Evolutionary conservation across 306 rosid species (phyloP).

Genomic region (Astragalus membranaceus): DNA sequence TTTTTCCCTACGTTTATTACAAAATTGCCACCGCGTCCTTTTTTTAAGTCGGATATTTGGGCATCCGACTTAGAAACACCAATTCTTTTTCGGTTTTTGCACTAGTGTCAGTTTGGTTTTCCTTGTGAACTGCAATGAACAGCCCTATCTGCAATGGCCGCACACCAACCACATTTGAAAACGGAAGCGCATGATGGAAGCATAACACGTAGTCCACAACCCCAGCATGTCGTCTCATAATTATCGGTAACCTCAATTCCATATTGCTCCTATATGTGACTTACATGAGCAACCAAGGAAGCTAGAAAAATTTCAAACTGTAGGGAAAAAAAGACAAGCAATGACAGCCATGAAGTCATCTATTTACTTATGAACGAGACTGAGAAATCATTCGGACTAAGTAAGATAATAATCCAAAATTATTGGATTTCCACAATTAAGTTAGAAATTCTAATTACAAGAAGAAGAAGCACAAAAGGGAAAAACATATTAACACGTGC

Average conservation of each 20-base stretch:
- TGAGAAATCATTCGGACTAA: constrained; percentile 6
- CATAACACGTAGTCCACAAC: constrained; percentile 77
- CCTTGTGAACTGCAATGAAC: too few relatives aligned
- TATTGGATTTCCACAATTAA: neutral
- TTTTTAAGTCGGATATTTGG: too few relatives aligned
- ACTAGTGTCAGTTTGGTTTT: too few relatives aligned
- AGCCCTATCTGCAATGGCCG: constrained; percentile 81
- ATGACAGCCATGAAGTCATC: constrained; percentile 30
- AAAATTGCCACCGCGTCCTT: too few relatives aligned
- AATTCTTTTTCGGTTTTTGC: too few relatives aligned
- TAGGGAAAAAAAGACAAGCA: constrained; percentile 24
- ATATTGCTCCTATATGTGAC: constrained; percentile 63
- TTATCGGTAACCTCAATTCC: constrained; percentile 42
- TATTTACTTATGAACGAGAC: constrained; percentile 23
- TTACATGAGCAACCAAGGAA: constrained; percentile 48
- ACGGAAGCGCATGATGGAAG: constrained; percentile 51
- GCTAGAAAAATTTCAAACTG: constrained; percentile 45
- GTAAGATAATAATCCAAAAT: constrained; percentile 7
- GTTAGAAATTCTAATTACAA: neutral
- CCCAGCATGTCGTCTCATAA: constrained; percentile 81
- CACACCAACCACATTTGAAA: constrained; percentile 99
- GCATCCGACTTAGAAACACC: too few relatives aligned
- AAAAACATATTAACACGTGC: neutral
- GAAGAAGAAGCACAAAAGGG: neutral
- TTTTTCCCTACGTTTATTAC: too few relatives aligned